Evolutionary conservation across 345 rosid genomes (phyloP), one percentile per base, ranked within the genome.

Genomic region (Linum usitatissimum): DNA sequence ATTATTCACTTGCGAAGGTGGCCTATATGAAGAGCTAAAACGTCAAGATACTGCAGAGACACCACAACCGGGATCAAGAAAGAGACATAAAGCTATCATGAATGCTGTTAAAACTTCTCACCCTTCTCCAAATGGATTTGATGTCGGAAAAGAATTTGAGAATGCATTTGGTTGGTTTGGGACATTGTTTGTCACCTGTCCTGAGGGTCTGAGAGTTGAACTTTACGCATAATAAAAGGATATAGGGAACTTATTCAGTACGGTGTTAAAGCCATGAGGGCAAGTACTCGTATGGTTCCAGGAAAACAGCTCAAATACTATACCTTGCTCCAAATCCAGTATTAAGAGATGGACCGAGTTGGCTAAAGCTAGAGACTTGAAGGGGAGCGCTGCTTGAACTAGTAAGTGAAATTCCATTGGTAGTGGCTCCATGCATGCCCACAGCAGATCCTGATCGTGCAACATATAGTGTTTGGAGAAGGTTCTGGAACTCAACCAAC

Each of bases 401-500:
- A 53, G 72, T 28, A 5, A 74, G 71, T 49, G 86, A 68, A 61
- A 70, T 64, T 60, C 68, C 69, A 68, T 63, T 70, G 17, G 75
- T 49, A 73, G 75, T 34, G n/a, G 60, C 67, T 51, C 66, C 68
- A 18, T 68, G 75, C 45, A 74, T 62, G 58, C 63, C 53, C 53
- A 55, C 38, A 59, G 53, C 68, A 31, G 82, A 60, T 14, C 72
- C 73, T 18, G 49, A 54, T 6, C 84, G 68, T 58, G 79, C 78
- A 53, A 39, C 61, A 71, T 85, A 81, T 21, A 93, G 91, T 67
- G 64, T 73, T 48, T 55, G 83, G 20, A 88, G 82, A 76, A 91
- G 77, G 64, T 74, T 79, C 60, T 83, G 80, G 65, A 86, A 84
- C 79, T 88, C 88, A 4, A 63, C 66, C 76, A 85, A 64, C 75